Conservation (phyloP, 192 early-diverging fungal species). For the Geranomyces variabilis region DNA sequence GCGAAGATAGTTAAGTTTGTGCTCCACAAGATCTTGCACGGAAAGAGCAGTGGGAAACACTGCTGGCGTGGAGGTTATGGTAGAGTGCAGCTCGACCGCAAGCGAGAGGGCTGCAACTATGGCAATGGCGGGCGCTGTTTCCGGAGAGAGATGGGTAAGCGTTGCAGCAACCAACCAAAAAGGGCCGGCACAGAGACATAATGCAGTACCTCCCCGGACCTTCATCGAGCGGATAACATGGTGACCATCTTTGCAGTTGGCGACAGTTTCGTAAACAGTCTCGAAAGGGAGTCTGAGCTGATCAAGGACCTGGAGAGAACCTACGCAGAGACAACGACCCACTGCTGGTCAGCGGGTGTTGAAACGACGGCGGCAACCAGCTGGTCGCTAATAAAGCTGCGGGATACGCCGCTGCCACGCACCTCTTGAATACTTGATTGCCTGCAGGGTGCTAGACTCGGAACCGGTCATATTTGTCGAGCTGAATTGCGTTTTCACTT, state of each 20-base stretch:
- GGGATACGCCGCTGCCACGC: too few relatives aligned
- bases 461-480: too few relatives aligned
- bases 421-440: too few relatives aligned
- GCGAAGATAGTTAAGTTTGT: slow-evolving; percentile 70
- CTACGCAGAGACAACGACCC: slow-evolving; percentile 21
- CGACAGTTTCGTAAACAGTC: slow-evolving; percentile 73
- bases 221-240: slow-evolving; percentile 92
- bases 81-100: slow-evolving; percentile 71
- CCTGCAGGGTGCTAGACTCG: too few relatives aligned
- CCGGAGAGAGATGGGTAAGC: background rate
- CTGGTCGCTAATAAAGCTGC: too few relatives aligned
- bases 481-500: too few relatives aligned
- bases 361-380: too few relatives aligned
- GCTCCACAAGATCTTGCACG: slow-evolving; percentile 56
- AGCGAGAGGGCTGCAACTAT: slow-evolving; percentile 92
- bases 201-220: slow-evolving; percentile 56
- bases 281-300: slow-evolving; percentile 90
- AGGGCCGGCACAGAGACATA: background rate
- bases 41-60: slow-evolving; percentile 38
- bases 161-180: background rate
- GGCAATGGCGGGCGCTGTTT: slow-evolving; percentile 91
- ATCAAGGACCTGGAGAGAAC: slow-evolving; percentile 78
- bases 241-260: slow-evolving; percentile 72
- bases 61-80: slow-evolving; percentile 20
- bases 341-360: background rate